phyloP scores from a whole-genome alignment of 305 asterid species.

The Fraxinus sp. region DNA sequence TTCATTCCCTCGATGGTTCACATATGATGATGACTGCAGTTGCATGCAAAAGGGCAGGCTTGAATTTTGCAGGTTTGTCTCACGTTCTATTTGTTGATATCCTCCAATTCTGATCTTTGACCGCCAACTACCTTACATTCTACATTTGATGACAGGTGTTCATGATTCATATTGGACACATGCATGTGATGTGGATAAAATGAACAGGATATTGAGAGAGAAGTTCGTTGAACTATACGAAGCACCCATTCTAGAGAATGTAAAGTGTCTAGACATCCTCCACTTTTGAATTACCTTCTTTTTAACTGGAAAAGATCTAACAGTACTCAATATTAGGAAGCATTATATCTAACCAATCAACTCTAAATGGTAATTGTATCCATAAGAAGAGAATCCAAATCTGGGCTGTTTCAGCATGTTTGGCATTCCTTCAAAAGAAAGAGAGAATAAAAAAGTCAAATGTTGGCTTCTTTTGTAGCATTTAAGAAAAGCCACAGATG shows the following conservation, averaged over 20 bases:
- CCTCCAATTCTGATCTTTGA: slow-evolving; percentile 8
- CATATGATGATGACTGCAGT: slow-evolving; percentile 99
- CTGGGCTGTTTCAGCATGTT: not conserved
- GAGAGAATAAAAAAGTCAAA: not conserved
- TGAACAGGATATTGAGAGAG: slow-evolving; percentile 75
- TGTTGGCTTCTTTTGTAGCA: not conserved
- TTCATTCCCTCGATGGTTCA: slow-evolving; percentile 96
- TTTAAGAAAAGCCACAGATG: not conserved
- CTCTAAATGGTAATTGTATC: not conserved
- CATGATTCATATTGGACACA: slow-evolving; percentile 99
- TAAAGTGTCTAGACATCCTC: slow-evolving; percentile 33
- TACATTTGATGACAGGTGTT: slow-evolving; percentile 65
- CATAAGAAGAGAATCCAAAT: not conserved
- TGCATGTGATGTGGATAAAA: slow-evolving; percentile 83
- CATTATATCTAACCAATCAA: not conserved
- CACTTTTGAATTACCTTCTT: slow-evolving; percentile 1
- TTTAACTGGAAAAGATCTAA: not conserved
- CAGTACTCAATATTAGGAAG: not conserved
- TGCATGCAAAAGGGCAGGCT: slow-evolving; percentile 86
- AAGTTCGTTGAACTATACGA: slow-evolving; percentile 89
- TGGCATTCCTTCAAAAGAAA: not conserved
- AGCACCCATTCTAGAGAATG: slow-evolving; percentile 83
- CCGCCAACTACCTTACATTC: slow-evolving; percentile 16
- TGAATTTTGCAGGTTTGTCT: slow-evolving; percentile 81
- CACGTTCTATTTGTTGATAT: slow-evolving; percentile 1